These are phyloP conservation scores for Quillaja saponaria DNA, from an alignment of 306 rosid species.

Conservation along the genomic window DNA sequence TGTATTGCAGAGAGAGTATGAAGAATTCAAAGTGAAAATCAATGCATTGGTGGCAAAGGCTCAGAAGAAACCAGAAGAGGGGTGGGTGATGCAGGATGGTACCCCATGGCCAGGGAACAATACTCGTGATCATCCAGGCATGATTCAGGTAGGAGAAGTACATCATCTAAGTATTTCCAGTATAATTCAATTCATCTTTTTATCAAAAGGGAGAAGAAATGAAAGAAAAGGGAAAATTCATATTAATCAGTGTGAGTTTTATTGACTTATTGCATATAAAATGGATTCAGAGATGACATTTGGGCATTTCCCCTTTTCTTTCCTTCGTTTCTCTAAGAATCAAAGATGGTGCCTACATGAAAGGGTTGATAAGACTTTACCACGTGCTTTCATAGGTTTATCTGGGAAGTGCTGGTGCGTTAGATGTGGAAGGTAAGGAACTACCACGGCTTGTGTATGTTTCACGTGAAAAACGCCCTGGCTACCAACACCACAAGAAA, in stretches of 20 bases:
- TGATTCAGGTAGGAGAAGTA: constrained; percentile 71
- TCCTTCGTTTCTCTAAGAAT: too few relatives aligned
- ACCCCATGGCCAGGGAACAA: constrained; percentile 96
- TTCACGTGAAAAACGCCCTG: constrained; percentile 87
- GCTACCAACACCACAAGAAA: constrained; percentile 78
- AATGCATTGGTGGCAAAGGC: constrained; percentile 86
- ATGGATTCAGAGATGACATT: too few relatives aligned
- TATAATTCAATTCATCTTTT: background rate
- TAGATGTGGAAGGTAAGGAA: constrained; percentile 75
- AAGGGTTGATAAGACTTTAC: constrained; percentile 4
- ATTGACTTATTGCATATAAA: too few relatives aligned
- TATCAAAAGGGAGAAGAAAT: too few relatives aligned
- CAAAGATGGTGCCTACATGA: background rate
- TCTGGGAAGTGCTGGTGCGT: constrained; percentile 84
- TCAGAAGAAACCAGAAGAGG: constrained; percentile 89
- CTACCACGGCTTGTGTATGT: constrained; percentile 82
- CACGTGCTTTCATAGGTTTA: constrained; percentile 60
- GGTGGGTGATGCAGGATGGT: constrained; percentile 97
- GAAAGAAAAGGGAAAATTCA: background rate
- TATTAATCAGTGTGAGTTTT: background rate
- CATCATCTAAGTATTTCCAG: constrained; percentile 1
- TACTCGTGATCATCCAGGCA: constrained; percentile 92
- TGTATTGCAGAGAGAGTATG: constrained; percentile 83
- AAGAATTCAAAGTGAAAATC: constrained; percentile 86
- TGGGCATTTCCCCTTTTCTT: too few relatives aligned